Conservation (phyloP, 495 filamentous ascomycete genomes). For the Hypoxylon fuscum region DNA sequence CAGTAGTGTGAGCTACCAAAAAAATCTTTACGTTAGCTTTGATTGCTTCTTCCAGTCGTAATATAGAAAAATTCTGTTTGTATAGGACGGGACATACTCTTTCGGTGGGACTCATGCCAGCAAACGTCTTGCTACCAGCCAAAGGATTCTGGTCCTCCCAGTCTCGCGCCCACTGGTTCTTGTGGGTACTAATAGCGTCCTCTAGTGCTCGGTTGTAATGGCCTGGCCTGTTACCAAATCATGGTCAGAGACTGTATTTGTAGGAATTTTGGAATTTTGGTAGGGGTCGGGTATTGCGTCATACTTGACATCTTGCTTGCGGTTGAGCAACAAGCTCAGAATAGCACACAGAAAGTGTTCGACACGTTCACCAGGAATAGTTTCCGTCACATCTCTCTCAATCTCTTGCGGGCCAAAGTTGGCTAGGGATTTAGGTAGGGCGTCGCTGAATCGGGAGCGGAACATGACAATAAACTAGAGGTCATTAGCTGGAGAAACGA, state of each 20-base stretch:
- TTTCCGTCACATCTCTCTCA: conserved; percentile 82
- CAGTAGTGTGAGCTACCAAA: conserved; percentile 76
- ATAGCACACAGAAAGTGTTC: conserved; percentile 91
- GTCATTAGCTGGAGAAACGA: conserved; percentile 43
- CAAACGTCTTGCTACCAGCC: conserved; percentile 78
- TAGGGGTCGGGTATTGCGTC: conserved; percentile 55
- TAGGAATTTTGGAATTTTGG: conserved; percentile 2
- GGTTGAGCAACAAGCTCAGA: conserved; percentile 85
- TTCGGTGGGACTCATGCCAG: conserved; percentile 78
- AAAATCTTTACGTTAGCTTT: conserved; percentile 24
- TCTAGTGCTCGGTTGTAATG: conserved; percentile 94
- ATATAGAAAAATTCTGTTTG: neutral
- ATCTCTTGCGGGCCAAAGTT: conserved; percentile 96
- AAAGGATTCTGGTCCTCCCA: conserved; percentile 91
- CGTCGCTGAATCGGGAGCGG: conserved; percentile 88
- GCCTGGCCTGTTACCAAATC: conserved; percentile 63
- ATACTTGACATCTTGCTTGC: conserved; percentile 98
- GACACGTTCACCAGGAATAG: conserved; percentile 80
- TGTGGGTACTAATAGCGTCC: conserved; percentile 87
- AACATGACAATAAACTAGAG: conserved; percentile 96
- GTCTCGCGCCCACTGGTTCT: conserved; percentile 84
- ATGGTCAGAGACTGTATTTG: conserved; percentile 19
- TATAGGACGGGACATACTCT: conserved; percentile 67
- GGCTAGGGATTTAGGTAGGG: conserved; percentile 82
- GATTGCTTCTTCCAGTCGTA: neutral